Conservation (phyloP, 352 stramenopile species). For the Poterioochromonas sp. region DNA sequence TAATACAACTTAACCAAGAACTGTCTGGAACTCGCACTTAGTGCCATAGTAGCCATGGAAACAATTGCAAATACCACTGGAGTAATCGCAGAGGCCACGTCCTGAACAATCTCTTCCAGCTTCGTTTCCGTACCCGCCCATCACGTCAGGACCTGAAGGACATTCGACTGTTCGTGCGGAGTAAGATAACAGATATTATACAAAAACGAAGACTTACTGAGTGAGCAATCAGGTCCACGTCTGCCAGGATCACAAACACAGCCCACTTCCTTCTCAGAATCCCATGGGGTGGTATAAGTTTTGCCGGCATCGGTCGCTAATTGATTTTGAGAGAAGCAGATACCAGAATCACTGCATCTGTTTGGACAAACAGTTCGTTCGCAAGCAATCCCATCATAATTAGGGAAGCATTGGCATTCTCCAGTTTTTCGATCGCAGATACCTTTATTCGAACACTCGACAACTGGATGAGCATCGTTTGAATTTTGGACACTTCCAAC, state of each 20-base stretch:
- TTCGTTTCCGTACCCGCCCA: conserved; percentile 67
- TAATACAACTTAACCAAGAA: conserved; percentile 46
- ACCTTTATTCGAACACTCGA: conserved; percentile 85
- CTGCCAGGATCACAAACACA: conserved; percentile 87
- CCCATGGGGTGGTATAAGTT: conserved; percentile 66
- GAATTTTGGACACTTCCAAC: conserved; percentile 49
- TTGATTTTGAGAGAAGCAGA: conserved; percentile 70
- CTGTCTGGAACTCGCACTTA: conserved; percentile 64
- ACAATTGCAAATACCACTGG: conserved; percentile 80
- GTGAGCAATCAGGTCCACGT: conserved; percentile 83
- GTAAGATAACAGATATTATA: neutral
- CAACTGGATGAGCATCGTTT: conserved; percentile 62
- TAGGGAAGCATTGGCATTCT: conserved; percentile 65
- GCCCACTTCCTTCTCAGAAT: conserved; percentile 79
- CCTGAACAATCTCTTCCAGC: conserved; percentile 55
- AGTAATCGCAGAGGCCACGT: conserved; percentile 55
- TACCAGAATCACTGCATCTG: conserved; percentile 64
- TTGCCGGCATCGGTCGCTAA: conserved; percentile 56
- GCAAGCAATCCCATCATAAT: conserved; percentile 81
- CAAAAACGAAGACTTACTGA: conserved; percentile 51
- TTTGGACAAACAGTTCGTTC: conserved; percentile 64
- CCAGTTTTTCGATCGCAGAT: conserved; percentile 76
- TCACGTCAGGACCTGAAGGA: conserved; percentile 73
- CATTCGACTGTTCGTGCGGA: conserved; percentile 60
- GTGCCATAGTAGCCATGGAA: conserved; percentile 90